Evolutionary conservation across 805 yeast genomes (phyloP), one percentile per base, ranked within the genome.

Genomic region (Cyberlindnera bimundalis): DNA sequence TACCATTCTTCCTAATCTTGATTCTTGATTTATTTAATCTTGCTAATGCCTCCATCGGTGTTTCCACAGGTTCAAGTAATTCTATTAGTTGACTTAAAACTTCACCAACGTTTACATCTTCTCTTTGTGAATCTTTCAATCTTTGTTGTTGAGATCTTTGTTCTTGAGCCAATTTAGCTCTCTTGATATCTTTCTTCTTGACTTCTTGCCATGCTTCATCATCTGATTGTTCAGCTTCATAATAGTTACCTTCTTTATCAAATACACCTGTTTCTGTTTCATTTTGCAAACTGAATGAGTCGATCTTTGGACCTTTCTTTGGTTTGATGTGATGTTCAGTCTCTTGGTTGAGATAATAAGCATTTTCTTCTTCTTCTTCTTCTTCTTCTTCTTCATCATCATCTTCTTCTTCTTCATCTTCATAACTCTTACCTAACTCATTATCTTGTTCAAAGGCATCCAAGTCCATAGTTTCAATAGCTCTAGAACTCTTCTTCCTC

Each of bases 211-310:
- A 52, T 70, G 74, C 70, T 25, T 60, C 61, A 21, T 62, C 68
- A 3, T 64, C 64, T 3, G 67, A 39, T 6, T 34, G 31, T 9
- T 41, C 69, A 13, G 62, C 60, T 19, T 71, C 62, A 15, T 78
- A 62, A 49, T 66, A 82, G 49, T 78, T 80, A 1, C 88, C 87
- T 29, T 73, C 74, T 28, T 62, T 67, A 49, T 81, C 88, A 53
- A 80, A 79, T 3, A 58, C 58, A 2, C 89, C 91, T 33, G 73
- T 77, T 39, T 71, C 71, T 31, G 66, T 59, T 50, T 84, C 91
- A 15, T 74, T 66, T 18, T 70, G 59, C 32, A 84, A 58, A 55
- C 76, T 72, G 60, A 84, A 84, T 0, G 84, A 74, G 43, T 84
- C 90, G 3, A 84, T 44, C 45, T 73, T 71, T 1, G 80, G 66